phyloP scores from a whole-genome alignment of 148 eudicot genomes.

The Spergularia marina region DNA sequence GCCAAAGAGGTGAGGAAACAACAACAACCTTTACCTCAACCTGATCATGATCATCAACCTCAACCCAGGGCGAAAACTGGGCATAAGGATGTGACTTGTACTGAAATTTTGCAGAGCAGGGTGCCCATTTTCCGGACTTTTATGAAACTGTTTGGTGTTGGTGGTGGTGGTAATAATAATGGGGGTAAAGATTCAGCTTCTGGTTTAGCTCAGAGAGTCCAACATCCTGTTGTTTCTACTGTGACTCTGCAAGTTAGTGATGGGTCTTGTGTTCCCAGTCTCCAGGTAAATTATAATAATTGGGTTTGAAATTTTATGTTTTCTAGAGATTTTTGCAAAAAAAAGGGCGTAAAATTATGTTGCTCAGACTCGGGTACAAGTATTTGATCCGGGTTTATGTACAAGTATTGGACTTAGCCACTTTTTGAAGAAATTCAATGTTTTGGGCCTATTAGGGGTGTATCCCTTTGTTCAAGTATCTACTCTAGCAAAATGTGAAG shows the following conservation, averaged over 20 bases:
- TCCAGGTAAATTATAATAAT: conserved; percentile 52
- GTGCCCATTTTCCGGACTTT: conserved; percentile 60
- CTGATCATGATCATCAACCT: conserved; percentile 17
- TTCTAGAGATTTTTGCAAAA: no score
- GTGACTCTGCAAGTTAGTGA: conserved; percentile 67
- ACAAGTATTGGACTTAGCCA: no score
- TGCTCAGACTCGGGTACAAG: no score
- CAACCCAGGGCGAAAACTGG: conserved; percentile 15
- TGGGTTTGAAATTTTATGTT: no score
- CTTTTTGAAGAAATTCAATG: no score
- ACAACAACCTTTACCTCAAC: conserved; percentile 21
- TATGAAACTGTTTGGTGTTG: conserved; percentile 62
- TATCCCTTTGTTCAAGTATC: no score
- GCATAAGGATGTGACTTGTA: conserved; percentile 54
- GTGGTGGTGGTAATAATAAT: conserved; percentile 35
- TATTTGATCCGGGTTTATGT: no score
- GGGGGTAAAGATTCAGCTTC: conserved; percentile 28
- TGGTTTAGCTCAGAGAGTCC: conserved; percentile 26
- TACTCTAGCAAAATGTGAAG: no score
- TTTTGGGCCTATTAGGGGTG: no score
- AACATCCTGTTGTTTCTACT: conserved; percentile 40
- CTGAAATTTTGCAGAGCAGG: conserved; percentile 57
- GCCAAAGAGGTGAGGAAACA: conserved; percentile 60
- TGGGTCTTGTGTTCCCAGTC: conserved; percentile 66
- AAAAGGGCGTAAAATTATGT: no score